phyloP scores from a whole-genome alignment of 371 early-diverging fungal genomes.

The Mortierella sp. region DNA sequence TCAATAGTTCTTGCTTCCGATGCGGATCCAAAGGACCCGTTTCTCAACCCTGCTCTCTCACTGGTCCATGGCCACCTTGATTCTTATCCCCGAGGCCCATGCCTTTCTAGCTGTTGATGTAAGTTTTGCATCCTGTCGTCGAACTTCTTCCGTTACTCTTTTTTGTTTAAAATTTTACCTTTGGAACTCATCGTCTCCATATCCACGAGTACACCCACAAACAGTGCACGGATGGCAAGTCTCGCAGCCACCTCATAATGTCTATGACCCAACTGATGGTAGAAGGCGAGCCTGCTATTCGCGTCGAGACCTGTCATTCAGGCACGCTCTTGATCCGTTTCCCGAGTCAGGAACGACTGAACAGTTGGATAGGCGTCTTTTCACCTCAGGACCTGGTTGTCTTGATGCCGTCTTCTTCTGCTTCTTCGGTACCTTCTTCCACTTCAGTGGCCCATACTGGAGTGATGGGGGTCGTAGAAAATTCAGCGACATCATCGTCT shows the following conservation, averaged over 20 bases:
- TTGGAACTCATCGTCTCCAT: too few species aligned
- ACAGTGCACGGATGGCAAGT: conserved; percentile 11
- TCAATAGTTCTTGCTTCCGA: conserved; percentile 27
- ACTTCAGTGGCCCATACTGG: background rate
- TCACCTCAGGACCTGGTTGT: conserved; percentile 11
- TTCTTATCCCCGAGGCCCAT: conserved; percentile 38
- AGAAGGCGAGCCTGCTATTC: conserved; percentile 8
- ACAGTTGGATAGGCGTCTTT: conserved; percentile 24
- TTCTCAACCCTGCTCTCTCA: conserved; percentile 16
- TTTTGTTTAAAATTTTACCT: too few species aligned
- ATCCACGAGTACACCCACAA: too few species aligned
- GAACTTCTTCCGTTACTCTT: too few species aligned
- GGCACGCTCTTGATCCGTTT: conserved; percentile 22
- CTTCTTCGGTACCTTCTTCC: background rate
- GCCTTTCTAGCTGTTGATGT: conserved; percentile 30
- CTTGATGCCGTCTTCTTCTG: background rate
- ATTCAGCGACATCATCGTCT: too few species aligned
- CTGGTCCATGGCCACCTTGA: conserved; percentile 40
- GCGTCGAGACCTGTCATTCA: conserved; percentile 4
- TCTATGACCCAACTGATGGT: conserved; percentile 7
- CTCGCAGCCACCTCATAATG: conserved; percentile 15
- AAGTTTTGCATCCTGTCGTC: background rate
- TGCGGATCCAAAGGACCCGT: conserved; percentile 1
- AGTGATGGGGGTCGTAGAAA: too few species aligned
- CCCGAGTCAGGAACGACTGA: conserved; percentile 5